Evolutionary conservation across 805 yeast species (phyloP), one percentile per base, ranked within the genome.

Genomic region (Wickerhamomyces canadensis): DNA sequence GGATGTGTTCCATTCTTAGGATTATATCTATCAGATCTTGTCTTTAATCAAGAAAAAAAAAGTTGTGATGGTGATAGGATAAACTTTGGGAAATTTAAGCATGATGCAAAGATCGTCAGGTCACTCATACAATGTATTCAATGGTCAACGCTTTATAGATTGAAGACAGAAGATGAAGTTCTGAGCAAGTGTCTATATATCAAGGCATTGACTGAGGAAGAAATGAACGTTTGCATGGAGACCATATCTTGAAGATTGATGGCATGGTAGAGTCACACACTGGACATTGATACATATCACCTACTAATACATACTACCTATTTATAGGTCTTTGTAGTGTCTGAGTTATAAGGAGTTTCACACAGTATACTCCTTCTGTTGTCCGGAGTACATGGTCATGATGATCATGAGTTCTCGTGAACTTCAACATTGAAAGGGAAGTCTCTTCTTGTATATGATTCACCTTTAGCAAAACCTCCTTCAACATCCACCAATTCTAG

Each of bases 1-100:
- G 98, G 98, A 3, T 80, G 94, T 48, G 78, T 91, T 35, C 98
- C 98, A 17, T 91, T 89, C 57, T 75, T 89, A 36, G 96, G 95
- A 1, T 67, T 91, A 22, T 88, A 86, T 51, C 58, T 91, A 32
- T 80, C 89, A 4, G 98, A 91, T 56, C 67, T 91, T 49, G 76
- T 85, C 1, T 76, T 82, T 52, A 87, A 86, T 56, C 58, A 65
- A 23, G 67, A 64, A 37, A 67, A 65, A 40, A 51, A 54, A 31
- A 54, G 54, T 21, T 48, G 42, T 2, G 56, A 55, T 16, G 61
- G 57, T 12, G 50, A 62, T 25, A 52, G 36, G 38, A 71, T 91
- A 44, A 88, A 89, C 55, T 80, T 89, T 54, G 78, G 83, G 33
- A 82, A 87, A 47, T 84, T 84, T 60, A 70, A 81, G 43, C 78